Conservation (phyloP, 2,329 filamentous ascomycete genomes). For the Sclerotinia subarctica region DNA sequence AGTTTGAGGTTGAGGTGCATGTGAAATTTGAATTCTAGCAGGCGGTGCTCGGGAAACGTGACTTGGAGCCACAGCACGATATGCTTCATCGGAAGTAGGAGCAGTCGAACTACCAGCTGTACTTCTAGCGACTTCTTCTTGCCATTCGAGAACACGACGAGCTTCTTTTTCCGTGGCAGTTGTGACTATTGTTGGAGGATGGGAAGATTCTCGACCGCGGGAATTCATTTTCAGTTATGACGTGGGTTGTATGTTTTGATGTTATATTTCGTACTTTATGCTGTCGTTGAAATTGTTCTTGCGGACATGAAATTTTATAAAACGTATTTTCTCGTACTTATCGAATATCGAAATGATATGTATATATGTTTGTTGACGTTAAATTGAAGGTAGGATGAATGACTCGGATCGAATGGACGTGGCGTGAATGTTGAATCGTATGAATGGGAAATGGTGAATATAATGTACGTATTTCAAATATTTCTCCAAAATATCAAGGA, state of each 20-base stretch:
- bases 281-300: neutral
- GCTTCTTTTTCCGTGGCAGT: slow-evolving; percentile 35
- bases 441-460: neutral
- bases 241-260: neutral
- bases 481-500: neutral
- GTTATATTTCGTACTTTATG: neutral
- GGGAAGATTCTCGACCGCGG: slow-evolving; percentile 10
- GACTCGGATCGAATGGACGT: neutral
- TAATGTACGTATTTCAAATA: slow-evolving; percentile 1
- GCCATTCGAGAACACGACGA: slow-evolving; percentile 45
- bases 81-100: slow-evolving; percentile 2
- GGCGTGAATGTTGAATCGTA: slow-evolving; percentile 2
- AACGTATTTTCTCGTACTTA: neutral
- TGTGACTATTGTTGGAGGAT: slow-evolving; percentile 29
- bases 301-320: neutral
- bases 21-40: neutral
- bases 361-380: neutral
- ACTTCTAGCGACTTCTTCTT: slow-evolving; percentile 40
- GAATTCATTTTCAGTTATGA: neutral
- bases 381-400: neutral
- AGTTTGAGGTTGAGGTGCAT: neutral
- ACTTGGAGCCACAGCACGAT: slow-evolving; percentile 13
- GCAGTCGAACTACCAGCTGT: slow-evolving; percentile 22
- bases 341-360: neutral
- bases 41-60: slow-evolving; percentile 14